Evolutionary conservation across 768 basidiomycete species (phyloP), one percentile per base, ranked within the genome.

Genomic region (Leccinum boreale): DNA sequence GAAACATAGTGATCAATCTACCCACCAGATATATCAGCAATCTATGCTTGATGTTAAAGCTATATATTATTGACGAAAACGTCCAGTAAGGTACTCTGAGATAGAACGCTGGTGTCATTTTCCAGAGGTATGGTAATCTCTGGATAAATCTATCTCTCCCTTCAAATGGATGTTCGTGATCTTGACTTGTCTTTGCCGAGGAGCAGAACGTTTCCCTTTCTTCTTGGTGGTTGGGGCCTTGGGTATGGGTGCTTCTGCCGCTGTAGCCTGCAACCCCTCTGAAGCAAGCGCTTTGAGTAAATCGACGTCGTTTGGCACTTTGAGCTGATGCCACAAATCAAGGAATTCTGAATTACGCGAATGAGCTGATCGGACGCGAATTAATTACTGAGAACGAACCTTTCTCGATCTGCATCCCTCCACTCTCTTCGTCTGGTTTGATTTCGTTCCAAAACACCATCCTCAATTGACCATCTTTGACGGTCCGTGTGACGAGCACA

Each of bases 391-490:
- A 49, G 12, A 24, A 68, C 80, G 53, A 56, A 87, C 93, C 93
- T 79, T 92, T 84, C 74, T 94, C 92, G 4, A 94, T 84, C n/a
- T 74, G 72, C 61, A 80, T 79, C 3, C 87, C 88, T 4, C 87
- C 90, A 50, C 74, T 79, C 46, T 90, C 86, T 61, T 89, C 87
- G 26, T 78, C 84, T 1, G 87, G 85, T 66, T 90, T 89, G 58
- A 93, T 82, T 71, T 94, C 92, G 62, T 94, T 94, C 87, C 88
- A 94, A 64, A 92, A 93, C 1, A 92, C 92, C 84, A 90, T 88
- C 52, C 86, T 81, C 67, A 90, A 74, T 62, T 90, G 87, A 0
- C 88, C 88, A 64, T 94, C 92, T 68, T 92, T 94, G 50, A 82
- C 75, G 0, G 90, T 90, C 47, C 93, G 81, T 17, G 90, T 94